Evolutionary conservation across 1,284 basidiomycete species (phyloP), one percentile per base, ranked within the genome.

Genomic region (Pseudozyma hubeiensis): DNA sequence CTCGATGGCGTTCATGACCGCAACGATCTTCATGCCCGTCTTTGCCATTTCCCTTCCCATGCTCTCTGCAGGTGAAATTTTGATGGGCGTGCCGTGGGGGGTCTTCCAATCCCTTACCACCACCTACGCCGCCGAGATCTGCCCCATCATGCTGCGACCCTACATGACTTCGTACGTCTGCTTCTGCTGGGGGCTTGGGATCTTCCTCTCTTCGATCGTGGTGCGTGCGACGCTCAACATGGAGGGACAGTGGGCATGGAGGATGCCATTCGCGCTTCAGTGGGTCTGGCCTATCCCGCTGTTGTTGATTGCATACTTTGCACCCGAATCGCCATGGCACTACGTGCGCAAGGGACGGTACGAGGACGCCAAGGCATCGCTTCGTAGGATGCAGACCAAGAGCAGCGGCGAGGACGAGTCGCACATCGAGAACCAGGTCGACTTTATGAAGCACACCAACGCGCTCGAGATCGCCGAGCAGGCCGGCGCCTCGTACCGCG

Each of bases 101-200:
- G 80, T 80, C 34, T 85, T 84, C 78, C 85, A 86, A 63, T 86
- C 87, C 0, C 74, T 87, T 1, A 86, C 86, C 2, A 86, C 85
- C 2, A 79, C 86, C 0, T 88, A 87, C 60, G 87, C 87, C 7
- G 84, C 85, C 34, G 87, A 88, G 49, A 84, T 88, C 31, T 85
- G 85, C 41, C 87, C 87, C 2, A 85, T 86, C 40, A 78, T 80
- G 16, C 81, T 88, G 0, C 85, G 87, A 19, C 84, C 80, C 13
- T 86, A 86, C 75, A 78, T 87, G 19, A 87, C 87, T 16, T 84
- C 86, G 31, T 87, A 85, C 71, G 85, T 87, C 54, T 86, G 86
- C 81, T 82, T 86, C 62, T 87, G 85, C 75, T 87, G 87, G 87
- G 87, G 78, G n/a, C 57, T 83, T 7, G 82, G 82, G 1, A 79